Evolutionary conservation across 805 yeast genomes (phyloP).

Genomic region (Naumovozyma baii): DNA sequence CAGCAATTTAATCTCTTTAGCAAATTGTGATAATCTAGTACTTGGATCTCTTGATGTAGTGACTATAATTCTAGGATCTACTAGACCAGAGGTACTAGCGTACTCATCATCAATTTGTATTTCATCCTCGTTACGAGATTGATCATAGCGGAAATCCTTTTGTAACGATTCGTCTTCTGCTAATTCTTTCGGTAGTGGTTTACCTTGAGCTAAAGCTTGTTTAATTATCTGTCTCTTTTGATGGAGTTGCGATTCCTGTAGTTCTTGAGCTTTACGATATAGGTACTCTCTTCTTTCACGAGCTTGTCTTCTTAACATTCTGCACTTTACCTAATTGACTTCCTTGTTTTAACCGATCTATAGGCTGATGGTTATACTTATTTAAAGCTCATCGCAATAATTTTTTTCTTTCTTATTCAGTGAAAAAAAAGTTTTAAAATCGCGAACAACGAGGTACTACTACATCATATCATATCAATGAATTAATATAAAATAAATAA

Average conservation of each 20-base stretch:
- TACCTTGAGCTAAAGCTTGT: conserved; percentile 85
- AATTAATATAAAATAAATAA: too few species aligned
- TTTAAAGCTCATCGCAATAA: conserved; percentile 13
- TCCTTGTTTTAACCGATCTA: neutral
- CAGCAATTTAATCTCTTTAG: conserved; percentile 81
- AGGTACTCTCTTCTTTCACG: conserved; percentile 92
- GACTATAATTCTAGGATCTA: conserved; percentile 82
- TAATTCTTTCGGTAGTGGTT: conserved; percentile 78
- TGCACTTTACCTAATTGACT: conserved; percentile 1
- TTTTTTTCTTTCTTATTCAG: conserved; percentile 2
- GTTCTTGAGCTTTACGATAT: conserved; percentile 77
- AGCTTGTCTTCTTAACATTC: conserved; percentile 80
- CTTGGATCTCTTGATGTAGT: conserved; percentile 93
- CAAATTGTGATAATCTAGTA: conserved; percentile 75
- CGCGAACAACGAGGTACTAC: neutral
- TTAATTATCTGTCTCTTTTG: conserved; percentile 81
- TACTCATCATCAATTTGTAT: conserved; percentile 84
- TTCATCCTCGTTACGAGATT: conserved; percentile 36
- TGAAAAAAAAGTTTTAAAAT: too few species aligned
- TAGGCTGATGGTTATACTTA: neutral
- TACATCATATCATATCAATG: too few species aligned
- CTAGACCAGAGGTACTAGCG: conserved; percentile 72
- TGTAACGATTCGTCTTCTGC: conserved; percentile 81
- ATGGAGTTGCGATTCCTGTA: conserved; percentile 78
- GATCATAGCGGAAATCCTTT: conserved; percentile 78